Percentiles rank a stretch among this genome's conserved stretches.
These are phyloP conservation scores for Huiozyma sinensis DNA, from an alignment of 805 yeast genomes.

Conservation along the genomic window DNA sequence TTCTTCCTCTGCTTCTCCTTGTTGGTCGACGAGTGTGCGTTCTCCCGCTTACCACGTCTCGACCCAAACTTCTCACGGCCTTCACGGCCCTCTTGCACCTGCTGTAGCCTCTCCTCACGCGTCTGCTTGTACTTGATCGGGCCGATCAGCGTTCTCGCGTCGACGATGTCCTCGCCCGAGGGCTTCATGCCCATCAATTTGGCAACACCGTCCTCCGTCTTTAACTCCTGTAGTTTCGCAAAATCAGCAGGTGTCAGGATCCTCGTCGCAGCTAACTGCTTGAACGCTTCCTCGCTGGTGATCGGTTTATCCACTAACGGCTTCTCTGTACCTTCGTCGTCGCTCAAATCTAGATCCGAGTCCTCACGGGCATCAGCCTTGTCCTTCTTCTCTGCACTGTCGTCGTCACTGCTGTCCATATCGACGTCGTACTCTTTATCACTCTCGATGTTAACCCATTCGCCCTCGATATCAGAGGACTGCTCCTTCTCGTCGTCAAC, in stretches of 20 bases:
- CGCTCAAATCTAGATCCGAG: constrained; percentile 37
- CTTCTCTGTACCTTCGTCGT: constrained; percentile 24
- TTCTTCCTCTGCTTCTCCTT: constrained; percentile 94
- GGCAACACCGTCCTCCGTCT: constrained; percentile 75
- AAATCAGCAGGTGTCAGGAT: constrained; percentile 96
- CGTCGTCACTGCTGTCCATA: constrained; percentile 40
- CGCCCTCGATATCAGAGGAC: constrained; percentile 53
- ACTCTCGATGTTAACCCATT: constrained; percentile 83
- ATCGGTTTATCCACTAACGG: constrained; percentile 22
- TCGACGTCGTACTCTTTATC: constrained; percentile 61
- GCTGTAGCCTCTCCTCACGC: constrained; percentile 84
- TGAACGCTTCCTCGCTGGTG: constrained; percentile 33
- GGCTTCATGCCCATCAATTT: constrained; percentile 51
- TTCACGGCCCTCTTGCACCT: constrained; percentile 82
- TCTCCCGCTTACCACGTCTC: constrained; percentile 66
- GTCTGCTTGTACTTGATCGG: constrained; percentile 64
- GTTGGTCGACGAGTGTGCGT: constrained; percentile 83
- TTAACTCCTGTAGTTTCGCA: constrained; percentile 85
- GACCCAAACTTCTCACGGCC: constrained; percentile 88
- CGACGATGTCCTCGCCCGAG: constrained; percentile 75
- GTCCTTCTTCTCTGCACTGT: constrained; percentile 32
- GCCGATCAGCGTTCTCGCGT: constrained; percentile 67
- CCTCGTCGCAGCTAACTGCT: constrained; percentile 55
- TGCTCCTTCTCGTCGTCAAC: constrained; percentile 41
- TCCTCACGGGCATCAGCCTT: constrained; percentile 31